Evolutionary conservation across 495 filamentous ascomycete species (phyloP).

Genomic region (Penicillium psychrofluorescens): DNA sequence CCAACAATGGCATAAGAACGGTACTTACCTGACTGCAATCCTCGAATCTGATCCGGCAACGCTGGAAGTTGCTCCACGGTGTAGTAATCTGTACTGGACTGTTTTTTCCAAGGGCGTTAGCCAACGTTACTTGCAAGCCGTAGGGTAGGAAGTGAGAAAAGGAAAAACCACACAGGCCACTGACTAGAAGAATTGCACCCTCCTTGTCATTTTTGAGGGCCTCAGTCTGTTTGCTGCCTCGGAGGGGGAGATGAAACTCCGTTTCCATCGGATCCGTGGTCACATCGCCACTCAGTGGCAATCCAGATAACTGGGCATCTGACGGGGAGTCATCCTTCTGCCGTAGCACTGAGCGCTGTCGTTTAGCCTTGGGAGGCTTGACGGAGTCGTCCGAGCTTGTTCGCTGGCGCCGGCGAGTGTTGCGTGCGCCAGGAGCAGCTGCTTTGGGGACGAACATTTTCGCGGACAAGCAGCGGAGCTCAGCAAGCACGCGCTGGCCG

Average conservation of each 20-base stretch:
- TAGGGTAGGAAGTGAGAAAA: not conserved
- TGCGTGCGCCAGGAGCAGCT: slow-evolving; percentile 33
- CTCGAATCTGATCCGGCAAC: slow-evolving; percentile 65
- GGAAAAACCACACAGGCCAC: slow-evolving; percentile 28
- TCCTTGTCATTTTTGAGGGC: slow-evolving; percentile 40
- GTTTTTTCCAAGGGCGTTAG: slow-evolving; percentile 4
- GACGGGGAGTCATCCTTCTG: slow-evolving; percentile 39
- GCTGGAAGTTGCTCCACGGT: slow-evolving; percentile 77
- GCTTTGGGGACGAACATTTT: slow-evolving; percentile 59
- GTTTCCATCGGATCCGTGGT: slow-evolving; percentile 5
- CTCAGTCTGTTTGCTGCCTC: slow-evolving; percentile 51
- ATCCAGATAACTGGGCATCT: slow-evolving; percentile 1
- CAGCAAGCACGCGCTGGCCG: slow-evolving; percentile 2
- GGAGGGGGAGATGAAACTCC: slow-evolving; percentile 50
- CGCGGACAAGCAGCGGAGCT: not conserved
- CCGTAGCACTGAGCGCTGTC: slow-evolving; percentile 56
- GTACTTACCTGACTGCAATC: slow-evolving; percentile 49
- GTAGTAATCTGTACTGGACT: slow-evolving; percentile 86
- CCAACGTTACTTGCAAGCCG: slow-evolving; percentile 7
- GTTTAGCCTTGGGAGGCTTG: slow-evolving; percentile 62
- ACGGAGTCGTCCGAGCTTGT: slow-evolving; percentile 57
- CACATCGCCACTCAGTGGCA: slow-evolving; percentile 3
- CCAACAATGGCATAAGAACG: not conserved
- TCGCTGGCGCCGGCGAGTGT: slow-evolving; percentile 60
- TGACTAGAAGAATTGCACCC: slow-evolving; percentile 51